These are phyloP conservation scores for Cladophialophora psammophila DNA, from an alignment of 2,329 filamentous ascomycete genomes.

Conservation along the genomic window DNA sequence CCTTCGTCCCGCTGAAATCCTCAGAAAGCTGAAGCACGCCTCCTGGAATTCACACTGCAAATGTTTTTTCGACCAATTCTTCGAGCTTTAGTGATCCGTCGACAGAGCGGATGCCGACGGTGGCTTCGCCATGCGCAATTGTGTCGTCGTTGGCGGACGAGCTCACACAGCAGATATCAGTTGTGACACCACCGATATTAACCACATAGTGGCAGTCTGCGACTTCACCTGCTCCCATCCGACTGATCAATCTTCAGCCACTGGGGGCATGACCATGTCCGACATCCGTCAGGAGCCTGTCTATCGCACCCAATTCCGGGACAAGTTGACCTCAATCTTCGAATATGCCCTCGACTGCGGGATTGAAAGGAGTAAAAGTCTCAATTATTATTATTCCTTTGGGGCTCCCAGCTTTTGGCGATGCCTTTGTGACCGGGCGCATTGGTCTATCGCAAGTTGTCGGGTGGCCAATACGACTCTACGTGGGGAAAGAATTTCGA, in stretches of 20 bases:
- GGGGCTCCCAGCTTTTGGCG: background rate
- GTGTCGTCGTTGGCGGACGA: background rate
- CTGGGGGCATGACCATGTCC: background rate
- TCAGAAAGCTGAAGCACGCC: background rate
- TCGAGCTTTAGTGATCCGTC: background rate
- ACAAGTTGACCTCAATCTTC: background rate
- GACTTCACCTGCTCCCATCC: background rate
- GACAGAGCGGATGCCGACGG: background rate
- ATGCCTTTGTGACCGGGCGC: background rate
- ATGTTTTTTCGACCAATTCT: background rate
- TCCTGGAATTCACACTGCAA: background rate
- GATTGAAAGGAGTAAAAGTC: background rate
- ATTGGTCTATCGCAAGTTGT: background rate
- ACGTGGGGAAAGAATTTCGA: background rate
- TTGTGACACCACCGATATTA: background rate
- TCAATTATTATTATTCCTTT: background rate
- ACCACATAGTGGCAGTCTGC: background rate
- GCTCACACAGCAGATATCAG: background rate
- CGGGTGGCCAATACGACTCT: background rate
- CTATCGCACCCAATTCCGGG: background rate
- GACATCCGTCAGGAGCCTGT: background rate
- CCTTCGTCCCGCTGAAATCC: background rate
- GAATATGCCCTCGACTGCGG: background rate
- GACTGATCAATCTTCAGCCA: background rate
- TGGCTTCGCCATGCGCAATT: background rate